Base-by-base conservation (phyloP, 1,284 basidiomycete species). In the Ganoderma boninense region DNA sequence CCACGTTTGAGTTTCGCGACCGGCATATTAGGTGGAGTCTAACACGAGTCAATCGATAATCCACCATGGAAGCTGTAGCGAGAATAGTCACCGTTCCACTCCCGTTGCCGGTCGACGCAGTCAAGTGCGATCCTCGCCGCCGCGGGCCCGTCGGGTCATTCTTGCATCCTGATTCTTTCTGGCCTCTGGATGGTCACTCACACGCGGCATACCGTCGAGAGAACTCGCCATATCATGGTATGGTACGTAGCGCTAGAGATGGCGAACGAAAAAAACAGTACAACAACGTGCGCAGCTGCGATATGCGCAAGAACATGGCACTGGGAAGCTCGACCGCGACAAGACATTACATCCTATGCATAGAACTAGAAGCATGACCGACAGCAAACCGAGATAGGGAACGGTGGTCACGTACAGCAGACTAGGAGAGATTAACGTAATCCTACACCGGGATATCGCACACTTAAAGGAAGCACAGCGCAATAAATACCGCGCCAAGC, bases 371-470 rank as follows among this genome's bases (percentile, higher is more conserved):
- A 35, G 57, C 57, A 29, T 18, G 57, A 60, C 57, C 23, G 23
- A 18, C 38, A 26, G 38, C 29, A 26, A 29, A 42, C 32, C 62
- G 68, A 52, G 68, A 61, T 32, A 65, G 38, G 26, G 57, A 16
- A 26, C 26, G 62, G 20, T 23, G 62, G 32, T 42, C 29, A 64
- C 62, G 42, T 35, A 65, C 23, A 43, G 46, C 38, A 20, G 14
- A 63, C 32, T 40, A 52, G 29, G 38, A 1, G 29, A 20, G 16
- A 69, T 69, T 69, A 69, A 68, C 65, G 59, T 69, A 71, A 69
- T 71, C 67, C 42, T 72, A 74, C 70, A 73, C 38, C 32, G 32
- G 29, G 44, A n/a, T 49, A 62, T 65, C 62, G 63, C 65, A 56
- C 59, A 68, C 29, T 44, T 29, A 18, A 66, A 35, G 54, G 46